A percentile compares a stretch with the other conserved stretches of the same genome.
Evolutionary conservation across 768 basidiomycete genomes (phyloP).

Genomic region (Boletus rubropictus): DNA sequence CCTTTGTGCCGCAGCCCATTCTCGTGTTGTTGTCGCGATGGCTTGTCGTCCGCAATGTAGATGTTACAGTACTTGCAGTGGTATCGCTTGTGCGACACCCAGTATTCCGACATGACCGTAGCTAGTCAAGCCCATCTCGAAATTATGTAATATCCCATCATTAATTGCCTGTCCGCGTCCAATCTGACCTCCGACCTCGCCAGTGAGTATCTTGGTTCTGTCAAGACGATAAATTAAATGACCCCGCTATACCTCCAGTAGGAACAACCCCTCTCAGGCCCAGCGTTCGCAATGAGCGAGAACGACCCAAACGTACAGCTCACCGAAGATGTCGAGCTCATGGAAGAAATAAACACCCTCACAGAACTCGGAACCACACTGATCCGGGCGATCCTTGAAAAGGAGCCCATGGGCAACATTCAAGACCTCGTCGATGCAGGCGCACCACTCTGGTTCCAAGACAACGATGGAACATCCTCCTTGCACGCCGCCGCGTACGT

Average conservation of each 20-base stretch:
- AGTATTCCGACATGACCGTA: slow-evolving; percentile 28
- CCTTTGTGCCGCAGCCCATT: slow-evolving; percentile 92
- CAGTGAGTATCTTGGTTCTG: background rate
- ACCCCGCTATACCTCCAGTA: background rate
- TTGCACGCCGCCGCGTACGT: slow-evolving; percentile 83
- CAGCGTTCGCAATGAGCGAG: slow-evolving; percentile 13
- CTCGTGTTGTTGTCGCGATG: slow-evolving; percentile 89
- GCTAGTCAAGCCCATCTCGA: background rate
- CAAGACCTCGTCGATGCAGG: slow-evolving; percentile 52
- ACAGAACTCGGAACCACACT: slow-evolving; percentile 53
- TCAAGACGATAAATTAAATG: background rate
- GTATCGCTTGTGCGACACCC: slow-evolving; percentile 90
- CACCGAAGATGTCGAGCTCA: slow-evolving; percentile 25
- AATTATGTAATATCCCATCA: slow-evolving; percentile 16
- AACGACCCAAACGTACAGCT: slow-evolving; percentile 8
- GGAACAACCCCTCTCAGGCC: background rate
- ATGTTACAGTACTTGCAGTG: slow-evolving; percentile 97
- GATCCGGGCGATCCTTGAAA: slow-evolving; percentile 51
- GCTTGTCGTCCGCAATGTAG: slow-evolving; percentile 92
- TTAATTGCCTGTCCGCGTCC: background rate
- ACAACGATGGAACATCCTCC: slow-evolving; percentile 73
- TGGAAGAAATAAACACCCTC: slow-evolving; percentile 40
- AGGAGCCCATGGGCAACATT: slow-evolving; percentile 40
- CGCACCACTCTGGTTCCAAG: slow-evolving; percentile 89
- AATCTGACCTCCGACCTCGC: background rate